Evolutionary conservation across 352 stramenopile species (phyloP).

Genomic region (Peronospora belbahrii): DNA sequence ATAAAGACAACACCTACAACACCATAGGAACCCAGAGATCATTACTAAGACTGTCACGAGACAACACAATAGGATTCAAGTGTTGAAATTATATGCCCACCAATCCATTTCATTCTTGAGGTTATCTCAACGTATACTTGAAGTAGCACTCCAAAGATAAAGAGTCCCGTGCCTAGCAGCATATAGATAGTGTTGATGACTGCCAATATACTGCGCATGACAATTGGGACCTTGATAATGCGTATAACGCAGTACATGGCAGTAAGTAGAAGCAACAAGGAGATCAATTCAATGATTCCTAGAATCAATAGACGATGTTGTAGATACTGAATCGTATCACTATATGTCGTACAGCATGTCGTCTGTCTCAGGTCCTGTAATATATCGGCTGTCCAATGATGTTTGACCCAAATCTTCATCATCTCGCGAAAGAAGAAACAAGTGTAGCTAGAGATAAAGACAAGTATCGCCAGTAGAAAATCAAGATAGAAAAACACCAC

Average conservation of each 20-base stretch:
- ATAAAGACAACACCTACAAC: conserved; percentile 59
- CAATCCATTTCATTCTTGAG: conserved; percentile 68
- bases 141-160: conserved; percentile 47
- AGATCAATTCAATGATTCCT: conserved; percentile 37
- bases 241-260: conserved; percentile 75
- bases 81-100: conserved; percentile 29
- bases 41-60: background rate
- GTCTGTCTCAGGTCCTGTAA: conserved; percentile 38
- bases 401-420: conserved; percentile 65
- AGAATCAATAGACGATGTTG: conserved; percentile 39
- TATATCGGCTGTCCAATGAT: conserved; percentile 49
- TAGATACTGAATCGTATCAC: conserved; percentile 39
- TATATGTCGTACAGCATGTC: conserved; percentile 53
- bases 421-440: conserved; percentile 61
- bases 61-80: no score
- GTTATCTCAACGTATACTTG: conserved; percentile 61
- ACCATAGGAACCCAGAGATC: background rate
- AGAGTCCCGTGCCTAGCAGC: conserved; percentile 45
- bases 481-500: conserved; percentile 75
- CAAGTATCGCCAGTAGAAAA: conserved; percentile 52
- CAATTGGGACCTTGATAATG: conserved; percentile 81
- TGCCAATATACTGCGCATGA: conserved; percentile 79
- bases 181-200: conserved; percentile 72
- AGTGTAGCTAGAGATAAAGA: conserved; percentile 57
- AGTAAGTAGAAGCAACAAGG: conserved; percentile 39